Percentiles rank a stretch among this genome's conserved stretches.
Conservation (phyloP, 805 yeast genomes). For the Candida maris region DNA sequence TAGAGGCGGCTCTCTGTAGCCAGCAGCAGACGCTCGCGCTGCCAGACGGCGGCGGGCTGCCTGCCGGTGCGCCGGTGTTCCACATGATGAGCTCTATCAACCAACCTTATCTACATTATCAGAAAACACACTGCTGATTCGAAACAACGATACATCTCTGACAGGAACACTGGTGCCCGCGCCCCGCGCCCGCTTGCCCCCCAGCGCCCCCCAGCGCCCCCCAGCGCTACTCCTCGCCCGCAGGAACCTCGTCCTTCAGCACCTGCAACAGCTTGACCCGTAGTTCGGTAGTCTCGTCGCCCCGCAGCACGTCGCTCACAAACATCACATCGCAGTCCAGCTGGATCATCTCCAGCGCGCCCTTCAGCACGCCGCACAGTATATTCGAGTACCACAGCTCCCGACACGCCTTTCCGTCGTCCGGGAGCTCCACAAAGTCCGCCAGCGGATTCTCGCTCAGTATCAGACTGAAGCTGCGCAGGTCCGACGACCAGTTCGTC, state of each 20-base stretch:
- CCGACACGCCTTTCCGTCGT: constrained; percentile 61
- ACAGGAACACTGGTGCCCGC: not conserved
- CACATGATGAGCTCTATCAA: constrained; percentile 28
- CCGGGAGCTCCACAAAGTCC: constrained; percentile 93
- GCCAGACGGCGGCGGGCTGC: too few species aligned
- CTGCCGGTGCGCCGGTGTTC: not conserved
- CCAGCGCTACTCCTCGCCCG: constrained; percentile 91
- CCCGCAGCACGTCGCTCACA: constrained; percentile 75
- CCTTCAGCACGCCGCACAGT: constrained; percentile 83
- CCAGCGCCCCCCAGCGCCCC: too few species aligned
- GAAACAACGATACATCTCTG: too few species aligned
- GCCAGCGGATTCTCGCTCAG: constrained; percentile 86
- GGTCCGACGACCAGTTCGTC: constrained; percentile 71
- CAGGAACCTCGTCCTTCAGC: constrained; percentile 92
- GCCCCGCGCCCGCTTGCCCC: too few species aligned
- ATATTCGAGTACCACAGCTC: constrained; percentile 93
- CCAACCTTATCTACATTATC: constrained; percentile 37
- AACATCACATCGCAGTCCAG: constrained; percentile 82
- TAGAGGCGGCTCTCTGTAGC: too few species aligned
- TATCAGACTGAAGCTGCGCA: constrained; percentile 67
- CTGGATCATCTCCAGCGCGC: constrained; percentile 95
- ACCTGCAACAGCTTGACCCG: constrained; percentile 66
- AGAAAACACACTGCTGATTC: constrained; percentile 24
- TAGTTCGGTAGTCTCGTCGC: constrained; percentile 78
- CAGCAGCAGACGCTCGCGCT: too few species aligned